Percentiles rank a stretch among this genome's conserved stretches.
Conservation (phyloP, 2,329 filamentous ascomycete genomes). For the Achaetomium macrosporum region DNA sequence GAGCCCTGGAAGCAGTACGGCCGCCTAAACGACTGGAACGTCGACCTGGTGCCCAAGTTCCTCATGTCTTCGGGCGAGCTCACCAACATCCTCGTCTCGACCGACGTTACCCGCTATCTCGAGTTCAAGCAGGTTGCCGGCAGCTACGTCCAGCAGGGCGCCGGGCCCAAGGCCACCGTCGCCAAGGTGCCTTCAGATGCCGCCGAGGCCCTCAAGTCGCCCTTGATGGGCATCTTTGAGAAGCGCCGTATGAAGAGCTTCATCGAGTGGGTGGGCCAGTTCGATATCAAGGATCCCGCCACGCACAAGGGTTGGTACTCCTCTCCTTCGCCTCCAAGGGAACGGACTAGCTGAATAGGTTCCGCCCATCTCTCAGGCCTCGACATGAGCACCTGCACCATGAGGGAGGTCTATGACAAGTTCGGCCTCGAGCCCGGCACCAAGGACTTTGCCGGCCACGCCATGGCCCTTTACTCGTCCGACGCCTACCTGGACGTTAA, state of each 20-base stretch:
- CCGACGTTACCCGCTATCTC: slow-evolving; percentile 82
- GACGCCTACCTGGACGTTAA: slow-evolving; percentile 75
- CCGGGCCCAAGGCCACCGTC: slow-evolving; percentile 76
- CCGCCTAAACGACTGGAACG: slow-evolving; percentile 97
- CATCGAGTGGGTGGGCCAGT: slow-evolving; percentile 88
- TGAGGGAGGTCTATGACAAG: slow-evolving; percentile 99
- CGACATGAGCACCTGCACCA: slow-evolving; percentile 70
- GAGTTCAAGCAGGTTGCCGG: slow-evolving; percentile 94
- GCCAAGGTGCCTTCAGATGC: slow-evolving; percentile 97
- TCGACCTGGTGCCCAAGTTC: slow-evolving; percentile 96
- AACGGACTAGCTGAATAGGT: not conserved
- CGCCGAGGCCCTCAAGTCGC: slow-evolving; percentile 81
- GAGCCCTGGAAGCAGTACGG: slow-evolving; percentile 99
- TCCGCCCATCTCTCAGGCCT: slow-evolving; percentile 52
- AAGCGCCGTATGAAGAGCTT: slow-evolving; percentile 96
- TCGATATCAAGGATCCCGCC: slow-evolving; percentile 71
- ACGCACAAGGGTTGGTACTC: slow-evolving; percentile 78
- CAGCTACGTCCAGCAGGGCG: slow-evolving; percentile 90
- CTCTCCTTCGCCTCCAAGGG: not conserved
- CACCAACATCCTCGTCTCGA: slow-evolving; percentile 96
- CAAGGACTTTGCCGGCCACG: slow-evolving; percentile 93
- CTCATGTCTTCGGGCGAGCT: slow-evolving; percentile 98
- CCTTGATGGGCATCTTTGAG: slow-evolving; percentile 95
- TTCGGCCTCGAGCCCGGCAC: slow-evolving; percentile 87
- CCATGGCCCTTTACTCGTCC: slow-evolving; percentile 92